Percentiles rank a stretch among this genome's conserved stretches.
Evolutionary conservation across 495 filamentous ascomycete genomes (phyloP).

Genomic region (Apodospora peruviana): DNA sequence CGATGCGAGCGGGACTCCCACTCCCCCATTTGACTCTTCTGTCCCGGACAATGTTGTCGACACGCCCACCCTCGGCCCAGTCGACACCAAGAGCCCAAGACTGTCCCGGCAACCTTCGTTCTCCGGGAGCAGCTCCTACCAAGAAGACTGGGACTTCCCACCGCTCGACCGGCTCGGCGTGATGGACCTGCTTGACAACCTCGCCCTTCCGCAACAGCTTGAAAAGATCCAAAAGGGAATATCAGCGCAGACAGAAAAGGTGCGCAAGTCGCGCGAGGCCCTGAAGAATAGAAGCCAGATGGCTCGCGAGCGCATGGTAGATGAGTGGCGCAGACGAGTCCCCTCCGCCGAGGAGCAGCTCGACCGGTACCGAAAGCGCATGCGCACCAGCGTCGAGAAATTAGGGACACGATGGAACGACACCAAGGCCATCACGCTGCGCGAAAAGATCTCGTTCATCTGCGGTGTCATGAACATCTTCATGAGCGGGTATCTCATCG

Average conservation of each 20-base stretch:
- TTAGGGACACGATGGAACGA: constrained; percentile 82
- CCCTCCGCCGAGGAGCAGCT: constrained; percentile 88
- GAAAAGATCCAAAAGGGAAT: constrained; percentile 81
- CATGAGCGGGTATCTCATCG: constrained; percentile 89
- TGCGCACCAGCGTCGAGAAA: constrained; percentile 82
- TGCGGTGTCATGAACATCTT: constrained; percentile 95
- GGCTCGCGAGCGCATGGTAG: constrained; percentile 69
- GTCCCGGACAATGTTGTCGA: constrained; percentile 38
- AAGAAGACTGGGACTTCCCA: constrained; percentile 85
- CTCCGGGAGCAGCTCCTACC: constrained; percentile 69
- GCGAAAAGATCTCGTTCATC: constrained; percentile 95
- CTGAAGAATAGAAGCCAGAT: constrained; percentile 44
- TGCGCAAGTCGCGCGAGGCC: constrained; percentile 75
- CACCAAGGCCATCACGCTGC: constrained; percentile 75
- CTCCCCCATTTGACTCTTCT: constrained; percentile 30
- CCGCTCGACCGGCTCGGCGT: constrained; percentile 88
- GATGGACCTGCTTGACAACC: constrained; percentile 90
- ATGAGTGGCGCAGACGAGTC: constrained; percentile 77
- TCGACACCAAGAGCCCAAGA: constrained; percentile 42
- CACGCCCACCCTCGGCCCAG: constrained; percentile 39
- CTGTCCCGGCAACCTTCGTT: constrained; percentile 71
- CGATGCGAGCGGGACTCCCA: constrained; percentile 30
- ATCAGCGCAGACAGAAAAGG: constrained; percentile 74
- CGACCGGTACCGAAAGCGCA: constrained; percentile 79
- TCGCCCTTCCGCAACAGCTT: constrained; percentile 80